Percentiles rank a stretch among this genome's conserved stretches.
Evolutionary conservation across 1,284 basidiomycete species (phyloP).

Genomic region (Neolentinus lepideus): DNA sequence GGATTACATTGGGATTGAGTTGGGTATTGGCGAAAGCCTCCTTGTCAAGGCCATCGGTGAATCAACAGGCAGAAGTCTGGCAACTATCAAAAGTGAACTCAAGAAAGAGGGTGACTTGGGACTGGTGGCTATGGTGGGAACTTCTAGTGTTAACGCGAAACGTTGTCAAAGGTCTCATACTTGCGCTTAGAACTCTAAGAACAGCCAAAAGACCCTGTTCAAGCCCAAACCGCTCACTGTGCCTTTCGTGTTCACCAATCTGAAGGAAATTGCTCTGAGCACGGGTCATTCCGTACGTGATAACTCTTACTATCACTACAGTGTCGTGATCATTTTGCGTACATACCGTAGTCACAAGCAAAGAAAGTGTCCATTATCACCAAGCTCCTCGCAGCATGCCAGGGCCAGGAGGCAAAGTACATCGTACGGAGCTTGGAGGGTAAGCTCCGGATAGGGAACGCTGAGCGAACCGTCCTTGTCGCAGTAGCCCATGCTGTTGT

Average conservation of each 20-base stretch:
- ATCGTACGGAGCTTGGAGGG: conserved; percentile 95
- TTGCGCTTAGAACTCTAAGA: conserved; percentile 73
- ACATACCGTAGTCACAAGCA: conserved; percentile 66
- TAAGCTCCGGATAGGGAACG: conserved; percentile 95
- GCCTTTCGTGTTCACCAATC: conserved; percentile 78
- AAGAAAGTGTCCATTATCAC: conserved; percentile 97
- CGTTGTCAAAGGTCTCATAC: background rate
- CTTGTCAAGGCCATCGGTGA: conserved; percentile 95
- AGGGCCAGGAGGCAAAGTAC: conserved; percentile 89
- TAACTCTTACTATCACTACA: background rate
- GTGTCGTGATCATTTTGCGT: background rate
- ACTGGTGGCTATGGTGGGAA: conserved; percentile 82
- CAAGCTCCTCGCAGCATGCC: conserved; percentile 88
- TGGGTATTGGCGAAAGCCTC: conserved; percentile 94
- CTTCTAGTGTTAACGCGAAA: background rate
- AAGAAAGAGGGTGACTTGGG: conserved; percentile 95
- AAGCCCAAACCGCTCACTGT: conserved; percentile 90
- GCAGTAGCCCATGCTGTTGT: conserved; percentile 85
- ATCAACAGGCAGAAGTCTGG: conserved; percentile 83
- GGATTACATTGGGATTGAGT: conserved; percentile 93
- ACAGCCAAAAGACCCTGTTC: conserved; percentile 92
- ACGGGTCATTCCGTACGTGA: conserved; percentile 70
- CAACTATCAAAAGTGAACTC: conserved; percentile 85
- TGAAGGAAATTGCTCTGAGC: conserved; percentile 84
- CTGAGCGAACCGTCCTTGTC: conserved; percentile 88